phyloP scores from a whole-genome alignment of 1,139 yeast genomes.

The Lodderomyces parapsilosis region DNA sequence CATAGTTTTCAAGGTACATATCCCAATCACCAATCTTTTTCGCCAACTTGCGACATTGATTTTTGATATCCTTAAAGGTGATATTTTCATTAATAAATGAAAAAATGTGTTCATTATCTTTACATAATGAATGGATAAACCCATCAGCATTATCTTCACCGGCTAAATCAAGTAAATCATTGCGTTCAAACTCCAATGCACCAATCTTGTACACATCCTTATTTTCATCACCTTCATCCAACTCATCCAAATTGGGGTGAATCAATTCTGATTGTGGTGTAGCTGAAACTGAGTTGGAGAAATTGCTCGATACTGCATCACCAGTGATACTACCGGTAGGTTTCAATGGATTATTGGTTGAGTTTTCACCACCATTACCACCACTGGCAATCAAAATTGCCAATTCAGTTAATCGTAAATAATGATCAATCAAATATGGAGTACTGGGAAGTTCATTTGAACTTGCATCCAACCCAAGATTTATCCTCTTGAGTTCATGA shows the following conservation, averaged over 20 bases:
- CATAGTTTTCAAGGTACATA: constrained; percentile 34
- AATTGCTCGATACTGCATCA: neutral
- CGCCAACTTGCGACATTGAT: constrained; percentile 42
- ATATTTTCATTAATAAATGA: constrained; percentile 47
- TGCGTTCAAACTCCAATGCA: constrained; percentile 53
- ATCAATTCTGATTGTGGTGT: neutral
- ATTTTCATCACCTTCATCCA: constrained; percentile 7
- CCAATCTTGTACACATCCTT: constrained; percentile 51
- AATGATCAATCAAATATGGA: constrained; percentile 68
- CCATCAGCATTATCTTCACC: constrained; percentile 51
- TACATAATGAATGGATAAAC: constrained; percentile 47
- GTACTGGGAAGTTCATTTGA: constrained; percentile 63
- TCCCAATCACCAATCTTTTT: constrained; percentile 37
- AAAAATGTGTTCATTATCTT: constrained; percentile 40
- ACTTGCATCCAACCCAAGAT: constrained; percentile 43
- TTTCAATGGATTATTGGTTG: constrained; percentile 8
- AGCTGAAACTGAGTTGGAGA: neutral
- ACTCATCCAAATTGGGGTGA: constrained; percentile 9
- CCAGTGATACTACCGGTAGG: constrained; percentile 1
- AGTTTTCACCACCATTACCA: neutral
- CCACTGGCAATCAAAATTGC: constrained; percentile 13
- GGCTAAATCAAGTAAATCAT: constrained; percentile 45
- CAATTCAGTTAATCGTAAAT: constrained; percentile 59
- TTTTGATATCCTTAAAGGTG: constrained; percentile 47
- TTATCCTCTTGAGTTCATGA: constrained; percentile 53